These are phyloP conservation scores for Trichothecium roseum DNA, from an alignment of 2,329 filamentous ascomycete genomes.

Conservation along the genomic window DNA sequence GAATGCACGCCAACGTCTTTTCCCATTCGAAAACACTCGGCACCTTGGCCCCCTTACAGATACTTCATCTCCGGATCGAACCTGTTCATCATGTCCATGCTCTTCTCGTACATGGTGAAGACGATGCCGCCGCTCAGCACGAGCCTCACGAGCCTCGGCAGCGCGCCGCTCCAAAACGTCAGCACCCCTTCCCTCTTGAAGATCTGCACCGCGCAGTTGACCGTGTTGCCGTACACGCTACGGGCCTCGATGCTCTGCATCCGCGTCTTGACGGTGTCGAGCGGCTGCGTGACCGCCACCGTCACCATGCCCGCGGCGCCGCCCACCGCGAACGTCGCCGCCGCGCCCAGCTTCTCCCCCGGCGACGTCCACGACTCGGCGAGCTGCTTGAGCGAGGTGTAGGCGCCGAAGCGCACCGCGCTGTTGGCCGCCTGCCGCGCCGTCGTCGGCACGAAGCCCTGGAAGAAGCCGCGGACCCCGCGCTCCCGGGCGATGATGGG, in stretches of 20 bases:
- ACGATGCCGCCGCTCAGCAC: slow-evolving; percentile 93
- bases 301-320: slow-evolving; percentile 84
- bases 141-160: slow-evolving; percentile 74
- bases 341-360: slow-evolving; percentile 82
- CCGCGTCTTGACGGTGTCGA: slow-evolving; percentile 92
- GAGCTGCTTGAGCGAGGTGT: slow-evolving; percentile 82
- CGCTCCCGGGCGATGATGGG: slow-evolving; percentile 80
- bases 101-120: slow-evolving; percentile 98
- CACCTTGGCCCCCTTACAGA: slow-evolving; percentile 50
- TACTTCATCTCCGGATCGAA: slow-evolving; percentile 79
- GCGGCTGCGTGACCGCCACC: slow-evolving; percentile 63
- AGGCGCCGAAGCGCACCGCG: slow-evolving; percentile 81
- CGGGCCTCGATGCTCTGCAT: slow-evolving; percentile 95
- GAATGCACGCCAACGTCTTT: no score
- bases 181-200: slow-evolving; percentile 80
- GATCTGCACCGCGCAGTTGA: slow-evolving; percentile 73
- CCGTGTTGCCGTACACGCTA: slow-evolving; percentile 73
- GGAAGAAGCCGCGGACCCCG: slow-evolving; percentile 87
- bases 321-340: slow-evolving; percentile 85
- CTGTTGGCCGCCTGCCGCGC: slow-evolving; percentile 91
- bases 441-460: slow-evolving; percentile 91
- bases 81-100: slow-evolving; percentile 68
- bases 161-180: slow-evolving; percentile 88
- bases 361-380: slow-evolving; percentile 88
- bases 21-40: no score